These are phyloP conservation scores for Takashimella tepidaria DNA, from an alignment of 1,284 basidiomycete species.

Conservation along the genomic window DNA sequence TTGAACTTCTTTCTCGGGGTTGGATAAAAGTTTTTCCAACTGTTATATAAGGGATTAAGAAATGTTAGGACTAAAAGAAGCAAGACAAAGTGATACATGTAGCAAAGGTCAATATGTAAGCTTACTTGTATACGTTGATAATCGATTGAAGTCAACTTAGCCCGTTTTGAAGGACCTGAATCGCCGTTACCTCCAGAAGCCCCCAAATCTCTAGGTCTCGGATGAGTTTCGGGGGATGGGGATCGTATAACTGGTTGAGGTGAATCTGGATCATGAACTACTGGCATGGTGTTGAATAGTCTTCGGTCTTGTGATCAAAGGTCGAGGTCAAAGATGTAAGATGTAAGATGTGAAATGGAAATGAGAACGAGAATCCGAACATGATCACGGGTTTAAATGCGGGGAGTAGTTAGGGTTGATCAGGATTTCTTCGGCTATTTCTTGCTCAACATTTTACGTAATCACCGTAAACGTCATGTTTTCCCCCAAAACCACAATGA, in stretches of 20 bases:
- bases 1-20: constrained; percentile 72
- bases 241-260: constrained; percentile 15
- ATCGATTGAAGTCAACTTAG: constrained; percentile 26
- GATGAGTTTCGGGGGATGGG: constrained; percentile 3
- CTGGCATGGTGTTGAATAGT: constrained; percentile 10
- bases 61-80: neutral
- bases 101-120: neutral
- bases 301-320: too few relatives aligned
- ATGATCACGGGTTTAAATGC: too few relatives aligned
- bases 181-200: neutral
- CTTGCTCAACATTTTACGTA: too few relatives aligned
- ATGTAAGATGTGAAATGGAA: too few relatives aligned
- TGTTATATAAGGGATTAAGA: constrained; percentile 45
- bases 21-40: constrained; percentile 77
- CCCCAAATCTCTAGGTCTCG: neutral
- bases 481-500: too few relatives aligned
- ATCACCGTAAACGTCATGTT: too few relatives aligned
- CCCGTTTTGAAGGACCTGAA: constrained; percentile 9
- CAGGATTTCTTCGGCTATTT: too few relatives aligned
- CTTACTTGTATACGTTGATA: constrained; percentile 29
- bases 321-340: too few relatives aligned
- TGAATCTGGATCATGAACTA: constrained; percentile 3
- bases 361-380: too few relatives aligned
- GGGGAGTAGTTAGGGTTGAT: too few relatives aligned
- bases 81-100: neutral